These are phyloP conservation scores for Candida glucosophila DNA, from an alignment of 1,139 yeast species.

Conservation along the genomic window DNA sequence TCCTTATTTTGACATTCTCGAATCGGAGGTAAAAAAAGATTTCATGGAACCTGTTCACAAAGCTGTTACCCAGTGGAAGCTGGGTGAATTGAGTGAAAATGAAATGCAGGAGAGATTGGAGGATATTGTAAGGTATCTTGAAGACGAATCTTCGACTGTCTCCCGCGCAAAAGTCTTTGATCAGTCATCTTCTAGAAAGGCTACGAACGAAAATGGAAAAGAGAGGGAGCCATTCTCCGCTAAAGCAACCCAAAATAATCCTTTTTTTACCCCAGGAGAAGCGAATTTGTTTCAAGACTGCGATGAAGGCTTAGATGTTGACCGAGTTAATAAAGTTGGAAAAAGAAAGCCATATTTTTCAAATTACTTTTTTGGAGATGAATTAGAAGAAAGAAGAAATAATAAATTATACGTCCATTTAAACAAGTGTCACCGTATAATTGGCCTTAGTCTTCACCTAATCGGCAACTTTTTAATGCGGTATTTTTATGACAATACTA, in stretches of 20 bases:
- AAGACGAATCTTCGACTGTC: no score
- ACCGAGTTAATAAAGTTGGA: constrained; percentile 48
- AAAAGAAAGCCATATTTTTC: constrained; percentile 54
- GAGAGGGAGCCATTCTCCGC: no score
- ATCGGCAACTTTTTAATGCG: constrained; percentile 42
- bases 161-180: not conserved
- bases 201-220: no score
- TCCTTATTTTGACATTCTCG: constrained; percentile 50
- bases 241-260: no score
- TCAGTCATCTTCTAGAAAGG: not conserved
- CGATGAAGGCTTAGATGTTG: constrained; percentile 34
- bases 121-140: no score
- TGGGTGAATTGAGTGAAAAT: no score
- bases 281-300: constrained; percentile 38
- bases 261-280: no score
- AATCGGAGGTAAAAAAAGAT: no score
- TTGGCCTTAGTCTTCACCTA: constrained; percentile 64
- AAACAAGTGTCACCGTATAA: constrained; percentile 50
- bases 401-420: constrained; percentile 50
- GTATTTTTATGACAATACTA: constrained; percentile 60
- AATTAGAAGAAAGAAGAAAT: constrained; percentile 34
- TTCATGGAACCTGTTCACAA: no score
- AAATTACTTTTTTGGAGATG: constrained; percentile 49
- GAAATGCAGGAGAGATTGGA: no score
- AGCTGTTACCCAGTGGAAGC: no score